phyloP scores from a whole-genome alignment of 768 basidiomycete species.

The Agaricus blazei region DNA sequence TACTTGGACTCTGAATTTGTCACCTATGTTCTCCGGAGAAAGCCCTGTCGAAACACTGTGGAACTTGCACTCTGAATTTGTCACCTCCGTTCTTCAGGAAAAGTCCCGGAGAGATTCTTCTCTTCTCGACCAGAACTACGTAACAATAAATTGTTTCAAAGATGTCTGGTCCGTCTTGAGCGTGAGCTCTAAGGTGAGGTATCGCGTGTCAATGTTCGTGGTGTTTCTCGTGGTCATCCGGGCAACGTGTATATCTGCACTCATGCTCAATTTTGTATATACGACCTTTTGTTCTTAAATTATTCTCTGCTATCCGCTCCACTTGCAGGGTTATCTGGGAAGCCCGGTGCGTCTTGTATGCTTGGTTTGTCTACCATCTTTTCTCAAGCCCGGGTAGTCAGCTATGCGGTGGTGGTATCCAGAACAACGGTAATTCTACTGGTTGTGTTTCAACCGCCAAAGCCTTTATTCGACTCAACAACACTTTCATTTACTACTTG shows the following conservation, averaged over 20 bases:
- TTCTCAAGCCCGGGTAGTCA: constrained; percentile 37
- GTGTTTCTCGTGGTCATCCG: constrained; percentile 39
- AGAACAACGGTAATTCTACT: constrained; percentile 41
- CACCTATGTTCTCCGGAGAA: not conserved
- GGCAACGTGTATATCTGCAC: constrained; percentile 44
- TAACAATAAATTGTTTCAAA: too few relatives aligned
- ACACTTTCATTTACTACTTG: constrained; percentile 45
- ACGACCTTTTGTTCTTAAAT: constrained; percentile 59
- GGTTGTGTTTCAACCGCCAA: constrained; percentile 50
- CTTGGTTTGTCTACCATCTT: not conserved
- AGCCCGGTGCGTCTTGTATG: constrained; percentile 20
- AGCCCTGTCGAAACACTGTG: not conserved
- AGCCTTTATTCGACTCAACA: constrained; percentile 40
- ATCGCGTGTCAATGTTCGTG: too few relatives aligned
- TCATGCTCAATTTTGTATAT: constrained; percentile 44
- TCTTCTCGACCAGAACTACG: not conserved
- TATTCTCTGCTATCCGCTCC: constrained; percentile 57
- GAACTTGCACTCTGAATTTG: not conserved
- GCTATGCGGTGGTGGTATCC: constrained; percentile 46
- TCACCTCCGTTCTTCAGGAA: not conserved
- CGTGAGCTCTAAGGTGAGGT: too few relatives aligned
- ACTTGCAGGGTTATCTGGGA: constrained; percentile 41
- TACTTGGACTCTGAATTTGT: not conserved
- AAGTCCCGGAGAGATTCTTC: not conserved
- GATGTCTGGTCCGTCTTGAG: too few relatives aligned